Base-by-base conservation (phyloP, 1,284 basidiomycete genomes). In the Rhodofomes roseus region DNA sequence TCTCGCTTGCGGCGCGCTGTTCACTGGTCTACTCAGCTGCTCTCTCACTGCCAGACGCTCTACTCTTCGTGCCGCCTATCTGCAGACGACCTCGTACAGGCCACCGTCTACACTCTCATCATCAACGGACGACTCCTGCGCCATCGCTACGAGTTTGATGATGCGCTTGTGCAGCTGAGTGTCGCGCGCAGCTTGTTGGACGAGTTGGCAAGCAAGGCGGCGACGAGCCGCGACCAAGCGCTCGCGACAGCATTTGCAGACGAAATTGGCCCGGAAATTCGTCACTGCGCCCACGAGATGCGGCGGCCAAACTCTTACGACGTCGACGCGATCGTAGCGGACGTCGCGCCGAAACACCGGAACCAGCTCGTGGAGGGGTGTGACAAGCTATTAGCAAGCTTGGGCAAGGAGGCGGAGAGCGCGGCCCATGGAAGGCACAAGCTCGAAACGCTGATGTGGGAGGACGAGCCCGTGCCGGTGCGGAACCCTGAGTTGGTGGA, bases 401-500 rank as follows among this genome's bases (percentile, higher is more conserved):
- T 93, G 34, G 79, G 78, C 60, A 71, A 69, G 43, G 82, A 84
- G 60, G 76, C 71, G 16, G 73, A 71, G 36, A 70, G 67, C 23
- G 77, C 65, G 9, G 66, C 62, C 7, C 63, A 66, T 41, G 68
- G 67, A 34, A 65, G 65, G 54, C 66, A 66, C 59, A 73, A 71
- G 62, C 63, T 73, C 25, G 69, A 66, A 54, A 63, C 83, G 57
- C 74, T 96, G 52, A 68, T 79, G 4, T 98, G 95, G 91, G 92
- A 95, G 61, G 92, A 86, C 11, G 83, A 90, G 66, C 83, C 85
- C 2, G 86, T 98, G 8, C 93, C 95, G 18, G 82, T 98, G 51
- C 84, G 95, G 57, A 95, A 90, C 67, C 93, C 95, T 0, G 95
- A 99, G 76, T 77, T 99, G 54, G 94, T 98, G 54, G 92, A 92